phyloP scores from a whole-genome alignment of 1,284 basidiomycete species.

The Cutaneotrichosporon sp. region DNA sequence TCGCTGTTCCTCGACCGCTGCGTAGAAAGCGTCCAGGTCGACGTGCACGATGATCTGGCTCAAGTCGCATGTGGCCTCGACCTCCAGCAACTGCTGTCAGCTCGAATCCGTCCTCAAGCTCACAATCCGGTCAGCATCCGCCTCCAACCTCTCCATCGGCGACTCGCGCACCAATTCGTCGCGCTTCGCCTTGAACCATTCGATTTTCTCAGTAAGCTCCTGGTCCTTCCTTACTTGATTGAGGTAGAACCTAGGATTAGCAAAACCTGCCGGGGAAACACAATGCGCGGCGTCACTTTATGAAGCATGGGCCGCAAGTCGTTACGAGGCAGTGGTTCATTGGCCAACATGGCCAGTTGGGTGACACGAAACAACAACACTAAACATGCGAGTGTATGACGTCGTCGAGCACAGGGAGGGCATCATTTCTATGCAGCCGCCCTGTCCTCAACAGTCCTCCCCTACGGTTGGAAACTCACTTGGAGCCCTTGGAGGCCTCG shows the following conservation, averaged over 20 bases:
- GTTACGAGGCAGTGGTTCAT: too few species aligned
- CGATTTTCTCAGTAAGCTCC: slow-evolving; percentile 50
- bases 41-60: slow-evolving; percentile 65
- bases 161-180: slow-evolving; percentile 45
- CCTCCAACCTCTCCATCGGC: slow-evolving; percentile 33
- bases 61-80: slow-evolving; percentile 76
- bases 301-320: too few species aligned
- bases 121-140: slow-evolving; percentile 50
- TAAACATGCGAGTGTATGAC: too few species aligned
- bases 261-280: neutral
- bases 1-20: slow-evolving; percentile 63
- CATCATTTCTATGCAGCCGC: too few species aligned
- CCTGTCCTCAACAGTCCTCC: neutral
- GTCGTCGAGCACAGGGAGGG: too few species aligned
- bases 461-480: slow-evolving; percentile 28
- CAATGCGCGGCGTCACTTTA: too few species aligned
- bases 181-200: slow-evolving; percentile 47
- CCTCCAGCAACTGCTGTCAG: slow-evolving; percentile 62
- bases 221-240: slow-evolving; percentile 51
- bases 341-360: too few species aligned
- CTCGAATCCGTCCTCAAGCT: slow-evolving; percentile 11
- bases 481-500: slow-evolving; percentile 53
- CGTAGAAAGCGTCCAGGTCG: slow-evolving; percentile 53
- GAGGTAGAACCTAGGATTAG: slow-evolving; percentile 43
- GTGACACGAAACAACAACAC: too few species aligned